Evolutionary conservation across 306 rosid genomes (phyloP).

Genomic region (Prunus kanzakura): DNA sequence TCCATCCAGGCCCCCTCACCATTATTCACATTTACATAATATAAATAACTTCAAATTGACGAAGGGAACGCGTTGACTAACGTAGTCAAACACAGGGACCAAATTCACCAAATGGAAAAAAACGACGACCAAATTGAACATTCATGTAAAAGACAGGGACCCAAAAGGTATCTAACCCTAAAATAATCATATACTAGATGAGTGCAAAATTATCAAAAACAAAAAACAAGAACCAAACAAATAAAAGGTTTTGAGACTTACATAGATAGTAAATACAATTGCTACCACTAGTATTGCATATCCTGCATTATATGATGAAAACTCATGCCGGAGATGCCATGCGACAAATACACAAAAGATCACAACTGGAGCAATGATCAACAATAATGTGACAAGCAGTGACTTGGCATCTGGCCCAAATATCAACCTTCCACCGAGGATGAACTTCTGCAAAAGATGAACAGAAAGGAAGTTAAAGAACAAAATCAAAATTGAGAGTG

Average conservation of each 20-base stretch:
- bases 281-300: constrained; percentile 67
- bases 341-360: constrained; percentile 77
- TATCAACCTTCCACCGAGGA: constrained; percentile 78
- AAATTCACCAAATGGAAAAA: too few relatives aligned
- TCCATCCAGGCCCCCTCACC: too few relatives aligned
- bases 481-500: neutral
- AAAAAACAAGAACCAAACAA: constrained; percentile 6
- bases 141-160: too few relatives aligned
- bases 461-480: constrained; percentile 12
- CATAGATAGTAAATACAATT: constrained; percentile 63
- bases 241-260: constrained; percentile 39
- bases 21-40: too few relatives aligned
- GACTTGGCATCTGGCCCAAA: constrained; percentile 95
- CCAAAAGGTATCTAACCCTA: too few relatives aligned
- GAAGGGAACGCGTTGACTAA: too few relatives aligned
- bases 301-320: constrained; percentile 66
- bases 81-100: too few relatives aligned
- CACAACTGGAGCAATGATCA: constrained; percentile 69
- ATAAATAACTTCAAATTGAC: too few relatives aligned
- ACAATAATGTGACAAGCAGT: constrained; percentile 61
- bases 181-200: neutral
- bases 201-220: neutral
- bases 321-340: constrained; percentile 78
- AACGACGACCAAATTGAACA: too few relatives aligned
- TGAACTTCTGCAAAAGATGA: constrained; percentile 67